Conservation (phyloP, 2,329 filamentous ascomycete species). For the Sporothrix euskadiensis region DNA sequence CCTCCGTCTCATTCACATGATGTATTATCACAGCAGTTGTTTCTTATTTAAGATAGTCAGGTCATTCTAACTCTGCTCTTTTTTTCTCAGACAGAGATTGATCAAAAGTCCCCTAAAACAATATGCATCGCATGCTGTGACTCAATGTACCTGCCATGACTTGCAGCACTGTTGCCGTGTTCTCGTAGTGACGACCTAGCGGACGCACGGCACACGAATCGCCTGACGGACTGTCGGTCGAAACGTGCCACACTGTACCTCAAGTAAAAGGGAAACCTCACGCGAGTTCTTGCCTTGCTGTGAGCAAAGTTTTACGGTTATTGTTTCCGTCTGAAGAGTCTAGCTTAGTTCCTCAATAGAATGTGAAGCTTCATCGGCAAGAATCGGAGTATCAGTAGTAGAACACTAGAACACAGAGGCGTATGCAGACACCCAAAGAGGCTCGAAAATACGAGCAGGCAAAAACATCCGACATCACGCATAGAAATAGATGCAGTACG, state of each 20-base stretch:
- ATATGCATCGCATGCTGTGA: too few species aligned
- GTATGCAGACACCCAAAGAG: not conserved
- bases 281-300: not conserved
- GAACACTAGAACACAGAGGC: not conserved
- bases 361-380: not conserved
- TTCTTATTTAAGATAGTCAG: not conserved
- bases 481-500: not conserved
- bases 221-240: not conserved
- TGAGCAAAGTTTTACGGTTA: not conserved
- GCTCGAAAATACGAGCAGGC: not conserved
- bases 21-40: conserved; percentile 1
- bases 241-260: not conserved
- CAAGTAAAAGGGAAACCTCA: not conserved
- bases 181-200: not conserved
- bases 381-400: not conserved
- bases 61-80: not conserved
- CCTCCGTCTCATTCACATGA: not conserved
- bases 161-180: not conserved
- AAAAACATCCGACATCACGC: not conserved
- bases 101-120: not conserved
- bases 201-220: not conserved
- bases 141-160: not conserved
- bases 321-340: not conserved
- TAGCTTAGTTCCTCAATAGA: not conserved
- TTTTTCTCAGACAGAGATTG: not conserved